Percentiles rank a stretch among this genome's conserved stretches.
phyloP scores from a whole-genome alignment of 306 rosid genomes.

The Vachellia pachyceras region DNA sequence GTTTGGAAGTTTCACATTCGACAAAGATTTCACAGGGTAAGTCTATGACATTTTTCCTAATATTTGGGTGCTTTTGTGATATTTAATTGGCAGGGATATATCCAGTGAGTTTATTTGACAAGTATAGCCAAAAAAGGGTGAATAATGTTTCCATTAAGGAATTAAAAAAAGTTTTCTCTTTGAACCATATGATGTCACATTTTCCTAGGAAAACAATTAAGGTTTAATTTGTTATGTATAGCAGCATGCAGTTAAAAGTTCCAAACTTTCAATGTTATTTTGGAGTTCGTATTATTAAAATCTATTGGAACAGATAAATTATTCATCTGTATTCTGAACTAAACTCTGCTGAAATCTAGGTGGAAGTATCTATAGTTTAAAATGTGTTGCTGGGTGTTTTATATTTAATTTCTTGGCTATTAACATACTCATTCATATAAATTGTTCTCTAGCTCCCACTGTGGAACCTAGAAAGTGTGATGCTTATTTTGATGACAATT shows the following conservation, averaged over 20 bases:
- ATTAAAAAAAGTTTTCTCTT: background rate
- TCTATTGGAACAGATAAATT: background rate
- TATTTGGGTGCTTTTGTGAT: background rate
- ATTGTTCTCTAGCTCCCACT: slow-evolving; percentile 4
- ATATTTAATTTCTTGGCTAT: background rate
- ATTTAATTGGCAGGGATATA: background rate
- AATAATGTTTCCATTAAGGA: background rate
- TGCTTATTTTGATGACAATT: slow-evolving; percentile 8
- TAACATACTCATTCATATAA: background rate
- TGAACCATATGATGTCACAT: background rate
- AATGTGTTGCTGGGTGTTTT: background rate
- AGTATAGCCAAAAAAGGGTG: background rate
- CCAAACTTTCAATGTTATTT: background rate
- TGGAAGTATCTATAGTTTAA: background rate
- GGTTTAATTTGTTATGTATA: too few species aligned
- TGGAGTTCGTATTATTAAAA: background rate
- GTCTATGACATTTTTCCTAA: background rate
- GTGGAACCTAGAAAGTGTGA: slow-evolving; percentile 1
- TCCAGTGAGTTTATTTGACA: background rate
- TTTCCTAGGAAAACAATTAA: background rate
- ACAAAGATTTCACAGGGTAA: background rate
- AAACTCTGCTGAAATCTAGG: background rate
- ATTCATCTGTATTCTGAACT: background rate
- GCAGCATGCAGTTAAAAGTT: background rate
- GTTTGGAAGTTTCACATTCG: slow-evolving; percentile 5